Evolutionary conservation across 116 monocot species (phyloP).

Genomic region (Posidonia oceanica): DNA sequence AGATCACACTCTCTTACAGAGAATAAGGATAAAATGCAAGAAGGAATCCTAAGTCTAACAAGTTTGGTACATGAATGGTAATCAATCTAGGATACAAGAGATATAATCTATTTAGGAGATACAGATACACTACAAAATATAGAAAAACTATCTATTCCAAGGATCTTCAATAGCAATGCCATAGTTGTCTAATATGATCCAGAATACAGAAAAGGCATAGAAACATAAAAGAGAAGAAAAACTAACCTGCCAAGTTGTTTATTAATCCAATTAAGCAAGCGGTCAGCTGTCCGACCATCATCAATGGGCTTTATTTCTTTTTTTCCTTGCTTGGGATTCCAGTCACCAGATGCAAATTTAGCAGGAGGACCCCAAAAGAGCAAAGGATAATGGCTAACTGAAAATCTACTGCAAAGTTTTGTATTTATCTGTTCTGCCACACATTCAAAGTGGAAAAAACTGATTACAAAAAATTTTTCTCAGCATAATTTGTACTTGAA

Average conservation of each 20-base stretch:
- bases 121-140: too few relatives aligned
- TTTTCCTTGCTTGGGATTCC: slow-evolving; percentile 64
- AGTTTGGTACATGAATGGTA: too few relatives aligned
- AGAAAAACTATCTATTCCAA: too few relatives aligned
- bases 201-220: too few relatives aligned
- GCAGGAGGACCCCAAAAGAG: slow-evolving; percentile 67
- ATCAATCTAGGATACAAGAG: too few relatives aligned
- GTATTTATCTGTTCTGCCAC: slow-evolving; percentile 73
- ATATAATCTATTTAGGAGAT: too few relatives aligned
- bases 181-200: too few relatives aligned
- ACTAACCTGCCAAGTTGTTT: slow-evolving; percentile 56
- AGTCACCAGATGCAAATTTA: slow-evolving; percentile 44
- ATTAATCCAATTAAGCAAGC: slow-evolving; percentile 88
- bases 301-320: slow-evolving; percentile 61
- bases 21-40: too few relatives aligned
- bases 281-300: slow-evolving; percentile 68
- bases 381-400: slow-evolving; percentile 74
- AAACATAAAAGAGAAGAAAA: too few relatives aligned
- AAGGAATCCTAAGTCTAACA: too few relatives aligned
- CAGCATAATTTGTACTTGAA: not conserved
- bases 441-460: slow-evolving; percentile 4
- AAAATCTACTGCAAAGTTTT: slow-evolving; percentile 70
- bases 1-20: too few relatives aligned
- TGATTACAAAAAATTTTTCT: not conserved
- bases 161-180: too few relatives aligned